Conservation (phyloP, 2,329 filamentous ascomycete genomes). For the Trichoderma asperellum region DNA sequence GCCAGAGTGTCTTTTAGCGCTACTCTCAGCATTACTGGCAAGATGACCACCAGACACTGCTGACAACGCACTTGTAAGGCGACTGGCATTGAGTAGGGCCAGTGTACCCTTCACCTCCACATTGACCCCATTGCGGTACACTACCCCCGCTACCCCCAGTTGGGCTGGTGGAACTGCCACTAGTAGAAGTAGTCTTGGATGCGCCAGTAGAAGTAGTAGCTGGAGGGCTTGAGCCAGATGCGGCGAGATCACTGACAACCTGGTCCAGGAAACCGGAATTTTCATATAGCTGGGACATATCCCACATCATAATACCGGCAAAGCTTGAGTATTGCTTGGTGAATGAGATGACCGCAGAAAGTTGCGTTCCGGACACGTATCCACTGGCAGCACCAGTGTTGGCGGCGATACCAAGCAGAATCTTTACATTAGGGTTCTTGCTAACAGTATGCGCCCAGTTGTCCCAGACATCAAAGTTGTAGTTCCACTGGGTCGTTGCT, state of each 20-base stretch:
- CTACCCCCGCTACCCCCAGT: constrained; percentile 9
- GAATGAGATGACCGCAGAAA: constrained; percentile 57
- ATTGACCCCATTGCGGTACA: constrained; percentile 36
- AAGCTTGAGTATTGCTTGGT: constrained; percentile 61
- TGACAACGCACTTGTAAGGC: constrained; percentile 33
- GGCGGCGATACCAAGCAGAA: constrained; percentile 65
- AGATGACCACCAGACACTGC: constrained; percentile 33
- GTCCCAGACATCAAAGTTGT: constrained; percentile 68
- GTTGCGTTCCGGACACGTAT: constrained; percentile 52
- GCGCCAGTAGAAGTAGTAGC: neutral
- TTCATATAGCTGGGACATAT: constrained; percentile 61
- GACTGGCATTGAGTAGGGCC: constrained; percentile 34
- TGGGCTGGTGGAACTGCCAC: constrained; percentile 20
- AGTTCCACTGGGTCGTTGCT: constrained; percentile 52
- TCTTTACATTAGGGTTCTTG: constrained; percentile 62
- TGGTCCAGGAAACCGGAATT: constrained; percentile 60
- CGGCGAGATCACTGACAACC: constrained; percentile 44
- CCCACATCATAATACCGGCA: constrained; percentile 72
- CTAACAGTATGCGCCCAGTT: constrained; percentile 62
- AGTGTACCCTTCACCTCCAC: constrained; percentile 34
- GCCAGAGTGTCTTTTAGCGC: neutral
- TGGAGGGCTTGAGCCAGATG: neutral
- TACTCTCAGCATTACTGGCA: constrained; percentile 29
- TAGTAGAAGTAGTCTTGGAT: constrained; percentile 13
- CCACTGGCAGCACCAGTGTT: constrained; percentile 58